These are phyloP conservation scores for Candida fluviatilis DNA, from an alignment of 805 yeast genomes.

Conservation along the genomic window DNA sequence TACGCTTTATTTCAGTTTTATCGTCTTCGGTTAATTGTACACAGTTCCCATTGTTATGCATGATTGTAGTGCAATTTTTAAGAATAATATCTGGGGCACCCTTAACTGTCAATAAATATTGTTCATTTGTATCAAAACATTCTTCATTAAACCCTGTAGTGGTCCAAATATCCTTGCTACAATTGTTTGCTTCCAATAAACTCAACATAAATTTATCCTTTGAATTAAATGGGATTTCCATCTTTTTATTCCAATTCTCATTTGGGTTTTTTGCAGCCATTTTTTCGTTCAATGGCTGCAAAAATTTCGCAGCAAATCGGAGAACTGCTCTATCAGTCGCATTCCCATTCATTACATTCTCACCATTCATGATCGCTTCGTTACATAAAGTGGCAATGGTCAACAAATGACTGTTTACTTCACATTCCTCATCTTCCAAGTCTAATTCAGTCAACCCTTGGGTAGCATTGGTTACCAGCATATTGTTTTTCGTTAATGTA, in stretches of 20 bases:
- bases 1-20: conserved; percentile 16
- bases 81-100: conserved; percentile 47
- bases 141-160: conserved; percentile 9
- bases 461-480: conserved; percentile 34
- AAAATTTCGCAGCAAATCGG: conserved; percentile 24
- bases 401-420: conserved; percentile 9
- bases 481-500: conserved; percentile 47
- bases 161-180: conserved; percentile 6
- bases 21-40: conserved; percentile 13
- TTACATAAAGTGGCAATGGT: conserved; percentile 30
- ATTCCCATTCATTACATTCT: conserved; percentile 28
- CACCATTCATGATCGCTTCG: conserved; percentile 24
- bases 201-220: conserved; percentile 43
- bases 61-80: conserved; percentile 19
- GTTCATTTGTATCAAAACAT: conserved; percentile 6
- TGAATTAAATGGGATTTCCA: conserved; percentile 41
- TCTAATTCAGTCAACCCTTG: conserved; percentile 11
- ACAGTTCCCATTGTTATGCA: conserved; percentile 14
- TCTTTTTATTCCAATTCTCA: conserved; percentile 18
- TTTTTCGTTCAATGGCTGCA: not conserved
- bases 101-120: conserved; percentile 28
- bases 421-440: conserved; percentile 12
- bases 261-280: conserved; percentile 1
- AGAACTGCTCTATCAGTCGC: conserved; percentile 47
- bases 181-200: conserved; percentile 14